Evolutionary conservation across 345 rosid species (phyloP), one percentile per base, ranked within the genome.

Genomic region (Gossypium mustelinum): DNA sequence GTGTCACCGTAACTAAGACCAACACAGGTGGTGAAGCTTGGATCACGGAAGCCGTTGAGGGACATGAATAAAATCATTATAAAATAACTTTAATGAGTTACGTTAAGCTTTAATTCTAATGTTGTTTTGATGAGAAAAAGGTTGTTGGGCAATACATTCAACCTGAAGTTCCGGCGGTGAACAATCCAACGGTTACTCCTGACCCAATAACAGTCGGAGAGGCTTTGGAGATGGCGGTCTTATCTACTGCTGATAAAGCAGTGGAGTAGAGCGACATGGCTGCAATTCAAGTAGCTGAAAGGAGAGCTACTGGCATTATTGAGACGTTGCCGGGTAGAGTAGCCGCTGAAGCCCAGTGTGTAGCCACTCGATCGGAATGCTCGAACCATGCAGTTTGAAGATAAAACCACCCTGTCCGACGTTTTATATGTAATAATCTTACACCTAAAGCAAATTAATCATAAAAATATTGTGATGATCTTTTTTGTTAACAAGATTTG

Each of bases 241-340:
- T 76, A 9, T 75, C 85, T 1, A 43, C 43, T 45, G 86, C 88
- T 1, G 84, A 85, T 48, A 90, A 87, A 67, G 81, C 83, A 2
- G 79, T 90, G 11, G 89, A 88, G 24, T 81, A 63, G 73, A 83
- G 81, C n/a, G 90, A 86, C 58, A 87, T 89, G 0, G 90, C 88
- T 0, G 84, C 92, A 9, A 89, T 85, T 74, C 83, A 79, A 75
- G 90, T 88, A 5, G 89, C 89, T 10, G 85, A 90, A 65, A 79
- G 73, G 64, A 86, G 88, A 77, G 90, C 83, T 24, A 74, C 85
- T 6, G 80, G 82, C 0, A 73, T 77, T 22, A 60, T 62, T 24
- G 79, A 75, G 73, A 55, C 75, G 9, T 48, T 60, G 8, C 85
- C 84, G 2, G 91, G 89, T 13, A 82, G 87, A 5, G 22, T 89